These are phyloP conservation scores for Chenopodium formosanum DNA, from an alignment of 148 eudicot species.

Conservation along the genomic window DNA sequence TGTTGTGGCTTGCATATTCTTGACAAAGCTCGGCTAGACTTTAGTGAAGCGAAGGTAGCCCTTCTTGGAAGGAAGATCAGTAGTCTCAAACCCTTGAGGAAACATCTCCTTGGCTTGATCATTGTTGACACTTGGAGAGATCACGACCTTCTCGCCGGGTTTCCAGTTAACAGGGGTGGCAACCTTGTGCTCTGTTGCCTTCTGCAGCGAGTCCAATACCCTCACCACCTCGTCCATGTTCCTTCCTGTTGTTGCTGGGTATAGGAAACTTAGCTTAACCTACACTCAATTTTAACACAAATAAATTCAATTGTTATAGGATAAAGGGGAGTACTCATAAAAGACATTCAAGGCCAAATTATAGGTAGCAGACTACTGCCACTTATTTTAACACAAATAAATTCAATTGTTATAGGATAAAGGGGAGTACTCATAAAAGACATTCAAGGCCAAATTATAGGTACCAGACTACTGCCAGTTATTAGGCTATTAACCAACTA, in stretches of 20 bases:
- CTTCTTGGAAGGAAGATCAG: constrained; percentile 65
- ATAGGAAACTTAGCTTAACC: constrained; percentile 83
- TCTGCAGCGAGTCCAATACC: constrained; percentile 69
- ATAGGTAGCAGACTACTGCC: too few relatives aligned
- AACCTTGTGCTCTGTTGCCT: constrained; percentile 60
- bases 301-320: too few relatives aligned
- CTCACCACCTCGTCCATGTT: constrained; percentile 90
- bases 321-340: too few relatives aligned
- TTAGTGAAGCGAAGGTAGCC: constrained; percentile 69
- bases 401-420: too few relatives aligned
- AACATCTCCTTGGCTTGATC: constrained; percentile 70
- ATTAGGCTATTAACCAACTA: too few relatives aligned
- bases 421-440: too few relatives aligned
- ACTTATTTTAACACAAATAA: too few relatives aligned
- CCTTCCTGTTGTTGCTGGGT: constrained; percentile 85
- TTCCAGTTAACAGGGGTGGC: constrained; percentile 93
- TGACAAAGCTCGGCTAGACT: constrained; percentile 25
- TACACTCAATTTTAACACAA: constrained; percentile 3
- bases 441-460: too few relatives aligned
- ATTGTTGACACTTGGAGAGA: constrained; percentile 56
- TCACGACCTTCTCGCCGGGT: constrained; percentile 70
- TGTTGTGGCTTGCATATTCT: background rate
- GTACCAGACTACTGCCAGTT: too few relatives aligned
- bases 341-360: too few relatives aligned
- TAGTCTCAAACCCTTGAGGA: constrained; percentile 60